These are phyloP conservation scores for Septoria petroselini DNA, from an alignment of 2,329 filamentous ascomycete species.

Conservation along the genomic window DNA sequence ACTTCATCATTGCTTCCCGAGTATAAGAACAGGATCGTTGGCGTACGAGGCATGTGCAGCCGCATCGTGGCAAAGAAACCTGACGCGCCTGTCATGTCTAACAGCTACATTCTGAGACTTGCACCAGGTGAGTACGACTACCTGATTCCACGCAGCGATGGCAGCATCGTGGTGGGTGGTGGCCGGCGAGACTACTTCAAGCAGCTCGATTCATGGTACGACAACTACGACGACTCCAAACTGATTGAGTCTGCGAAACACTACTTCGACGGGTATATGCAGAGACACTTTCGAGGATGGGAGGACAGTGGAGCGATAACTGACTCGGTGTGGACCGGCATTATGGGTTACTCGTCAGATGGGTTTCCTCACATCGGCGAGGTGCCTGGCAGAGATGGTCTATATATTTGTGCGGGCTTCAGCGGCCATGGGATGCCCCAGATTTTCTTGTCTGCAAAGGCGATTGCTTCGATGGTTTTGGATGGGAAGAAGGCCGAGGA, in stretches of 20 bases:
- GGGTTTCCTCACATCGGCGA: conserved; percentile 28
- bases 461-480: conserved; percentile 23
- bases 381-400: conserved; percentile 23
- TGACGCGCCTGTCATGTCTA: conserved; percentile 27
- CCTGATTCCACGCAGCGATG: conserved; percentile 46
- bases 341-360: conserved; percentile 31
- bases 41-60: conserved; percentile 51
- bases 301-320: conserved; percentile 37
- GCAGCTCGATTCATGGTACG: conserved; percentile 44
- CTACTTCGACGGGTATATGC: conserved; percentile 53
- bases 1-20: conserved; percentile 33
- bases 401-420: conserved; percentile 30
- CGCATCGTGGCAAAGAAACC: conserved; percentile 18
- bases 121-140: conserved; percentile 38
- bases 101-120: conserved; percentile 32
- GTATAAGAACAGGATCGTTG: conserved; percentile 37
- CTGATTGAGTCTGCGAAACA: conserved; percentile 44
- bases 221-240: conserved; percentile 47
- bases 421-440: conserved; percentile 29
- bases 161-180: conserved; percentile 48
- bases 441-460: conserved; percentile 27
- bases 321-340: conserved; percentile 47
- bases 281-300: conserved; percentile 50
- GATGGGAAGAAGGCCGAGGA: conserved; percentile 14
- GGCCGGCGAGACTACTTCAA: conserved; percentile 31